These are phyloP conservation scores for Leccinum ochraceum DNA, from an alignment of 768 basidiomycete species.

Conservation along the genomic window DNA sequence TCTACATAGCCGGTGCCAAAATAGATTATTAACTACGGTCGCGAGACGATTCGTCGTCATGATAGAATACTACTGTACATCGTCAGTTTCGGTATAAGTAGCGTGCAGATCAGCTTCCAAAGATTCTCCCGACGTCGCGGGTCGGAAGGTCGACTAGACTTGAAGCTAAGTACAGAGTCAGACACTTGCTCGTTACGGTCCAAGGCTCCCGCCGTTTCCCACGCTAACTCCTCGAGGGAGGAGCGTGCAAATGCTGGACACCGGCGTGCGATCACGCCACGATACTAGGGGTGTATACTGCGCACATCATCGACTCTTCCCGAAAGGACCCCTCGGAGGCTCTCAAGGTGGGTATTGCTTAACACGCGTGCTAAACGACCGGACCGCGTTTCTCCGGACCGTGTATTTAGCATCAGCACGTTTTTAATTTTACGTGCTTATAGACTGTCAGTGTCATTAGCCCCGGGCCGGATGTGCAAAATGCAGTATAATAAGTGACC, in stretches of 20 bases:
- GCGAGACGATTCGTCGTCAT: not conserved
- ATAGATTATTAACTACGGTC: slow-evolving; percentile 5
- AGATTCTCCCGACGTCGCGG: not conserved
- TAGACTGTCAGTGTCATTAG: no score
- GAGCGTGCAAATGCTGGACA: not conserved
- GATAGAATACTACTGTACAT: not conserved
- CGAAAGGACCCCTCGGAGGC: not conserved
- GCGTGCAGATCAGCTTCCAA: slow-evolving; percentile 11
- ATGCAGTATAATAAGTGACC: no score
- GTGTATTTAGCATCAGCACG: not conserved
- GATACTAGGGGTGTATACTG: not conserved
- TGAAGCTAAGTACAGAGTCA: not conserved
- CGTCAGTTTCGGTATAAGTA: slow-evolving; percentile 1
- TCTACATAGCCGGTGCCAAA: slow-evolving; percentile 7
- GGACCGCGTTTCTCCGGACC: not conserved
- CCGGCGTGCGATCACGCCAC: not conserved
- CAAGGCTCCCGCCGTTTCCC: not conserved
- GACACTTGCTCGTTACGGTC: no score
- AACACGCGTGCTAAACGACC: not conserved
- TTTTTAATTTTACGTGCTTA: not conserved
- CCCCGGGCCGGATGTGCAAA: not conserved
- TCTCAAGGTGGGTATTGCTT: no score
- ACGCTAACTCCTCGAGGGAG: not conserved
- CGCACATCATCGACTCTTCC: not conserved
- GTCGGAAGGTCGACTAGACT: not conserved